These are phyloP conservation scores for Metschnikowia orientalis DNA, from an alignment of 805 yeast genomes.

Conservation along the genomic window DNA sequence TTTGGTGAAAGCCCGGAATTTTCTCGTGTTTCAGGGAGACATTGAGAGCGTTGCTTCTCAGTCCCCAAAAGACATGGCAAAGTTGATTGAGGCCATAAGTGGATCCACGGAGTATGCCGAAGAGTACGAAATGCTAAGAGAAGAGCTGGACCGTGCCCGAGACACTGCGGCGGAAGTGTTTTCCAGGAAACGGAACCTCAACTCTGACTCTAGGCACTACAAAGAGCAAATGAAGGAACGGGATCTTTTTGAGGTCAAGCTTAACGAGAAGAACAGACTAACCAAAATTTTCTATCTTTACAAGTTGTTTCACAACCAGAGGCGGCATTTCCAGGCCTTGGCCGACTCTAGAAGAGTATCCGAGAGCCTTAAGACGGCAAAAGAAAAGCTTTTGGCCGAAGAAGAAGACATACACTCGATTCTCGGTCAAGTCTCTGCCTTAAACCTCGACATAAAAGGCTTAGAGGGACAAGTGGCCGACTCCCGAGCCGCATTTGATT, in stretches of 20 bases:
- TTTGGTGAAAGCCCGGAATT: constrained; percentile 82
- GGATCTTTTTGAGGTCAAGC: constrained; percentile 55
- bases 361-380: constrained; percentile 14
- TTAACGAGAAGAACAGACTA: constrained; percentile 44
- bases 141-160: constrained; percentile 61
- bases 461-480: constrained; percentile 33
- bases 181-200: constrained; percentile 63
- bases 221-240: constrained; percentile 72
- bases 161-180: constrained; percentile 60
- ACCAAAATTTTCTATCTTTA: constrained; percentile 53
- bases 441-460: constrained; percentile 39
- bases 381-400: constrained; percentile 23
- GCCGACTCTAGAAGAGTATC: constrained; percentile 21
- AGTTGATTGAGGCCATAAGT: constrained; percentile 73
- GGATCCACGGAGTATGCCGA: constrained; percentile 67
- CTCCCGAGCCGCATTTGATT: constrained; percentile 40
- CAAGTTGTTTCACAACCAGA: constrained; percentile 60
- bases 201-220: constrained; percentile 72
- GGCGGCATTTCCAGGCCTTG: constrained; percentile 34
- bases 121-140: constrained; percentile 64
- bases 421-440: constrained; percentile 43
- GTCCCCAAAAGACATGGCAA: constrained; percentile 69
- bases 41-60: constrained; percentile 91
- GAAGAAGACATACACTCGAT: constrained; percentile 25
- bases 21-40: constrained; percentile 94